Percentiles rank a stretch among this genome's conserved stretches.
Conservation (phyloP, 352 stramenopile species). For the Phytopythium oedochilum region DNA sequence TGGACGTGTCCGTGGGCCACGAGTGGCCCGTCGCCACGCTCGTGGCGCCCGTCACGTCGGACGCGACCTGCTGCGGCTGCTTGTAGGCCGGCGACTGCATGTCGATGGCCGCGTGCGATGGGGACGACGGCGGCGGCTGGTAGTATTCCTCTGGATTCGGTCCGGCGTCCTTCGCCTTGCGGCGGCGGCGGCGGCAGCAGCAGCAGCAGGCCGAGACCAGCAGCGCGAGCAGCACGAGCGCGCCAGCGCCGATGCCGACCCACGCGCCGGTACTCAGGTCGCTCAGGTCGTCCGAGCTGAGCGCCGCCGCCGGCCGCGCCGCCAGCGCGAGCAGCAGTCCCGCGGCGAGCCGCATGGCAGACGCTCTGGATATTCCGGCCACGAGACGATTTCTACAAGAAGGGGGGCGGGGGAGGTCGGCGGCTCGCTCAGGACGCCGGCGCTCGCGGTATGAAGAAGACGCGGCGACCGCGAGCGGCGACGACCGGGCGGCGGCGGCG, state of each 20-base stretch:
- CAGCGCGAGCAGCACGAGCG: constrained; percentile 13
- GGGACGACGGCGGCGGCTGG: constrained; percentile 12
- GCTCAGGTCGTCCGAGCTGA: neutral
- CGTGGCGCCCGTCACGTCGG: constrained; percentile 6
- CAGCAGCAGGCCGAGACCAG: constrained; percentile 20
- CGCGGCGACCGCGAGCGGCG: too few species aligned
- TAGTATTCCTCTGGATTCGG: constrained; percentile 1
- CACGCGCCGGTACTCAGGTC: constrained; percentile 15
- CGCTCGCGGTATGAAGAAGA: too few species aligned
- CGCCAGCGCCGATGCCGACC: constrained; percentile 16
- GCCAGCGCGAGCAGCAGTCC: too few species aligned
- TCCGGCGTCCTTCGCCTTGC: constrained; percentile 8
- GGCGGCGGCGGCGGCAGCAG: constrained; percentile 14
- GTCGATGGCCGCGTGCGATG: constrained; percentile 10
- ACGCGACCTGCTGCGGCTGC: neutral
- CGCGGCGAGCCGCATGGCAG: too few species aligned
- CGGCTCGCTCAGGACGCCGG: too few species aligned
- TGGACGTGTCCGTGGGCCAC: constrained; percentile 5
- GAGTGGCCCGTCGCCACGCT: constrained; percentile 7
- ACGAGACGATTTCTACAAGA: too few species aligned
- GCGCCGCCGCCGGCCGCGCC: too few species aligned
- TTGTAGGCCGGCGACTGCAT: constrained; percentile 13
- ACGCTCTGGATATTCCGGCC: too few species aligned
- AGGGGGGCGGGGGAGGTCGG: too few species aligned
- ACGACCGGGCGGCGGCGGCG: too few species aligned